Evolutionary conservation across 2,329 filamentous ascomycete genomes (phyloP).

Genomic region (Fusarium illudens): DNA sequence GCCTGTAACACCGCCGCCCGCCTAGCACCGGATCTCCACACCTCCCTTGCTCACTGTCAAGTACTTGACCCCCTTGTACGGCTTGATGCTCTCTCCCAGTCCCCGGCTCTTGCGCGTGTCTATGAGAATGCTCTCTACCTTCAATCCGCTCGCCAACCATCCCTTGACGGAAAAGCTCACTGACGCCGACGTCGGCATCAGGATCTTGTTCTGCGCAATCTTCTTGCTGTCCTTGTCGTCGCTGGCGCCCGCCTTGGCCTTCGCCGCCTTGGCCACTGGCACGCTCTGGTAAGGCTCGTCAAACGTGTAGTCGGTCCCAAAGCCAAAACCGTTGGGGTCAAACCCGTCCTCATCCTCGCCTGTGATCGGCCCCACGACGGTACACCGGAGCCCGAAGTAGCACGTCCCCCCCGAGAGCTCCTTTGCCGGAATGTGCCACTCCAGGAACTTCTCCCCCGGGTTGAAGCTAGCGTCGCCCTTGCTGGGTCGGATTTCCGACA

Average conservation of each 20-base stretch:
- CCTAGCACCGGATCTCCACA: slow-evolving; percentile 68
- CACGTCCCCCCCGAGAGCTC: slow-evolving; percentile 74
- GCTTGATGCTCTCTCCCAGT: slow-evolving; percentile 85
- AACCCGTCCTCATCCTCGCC: slow-evolving; percentile 59
- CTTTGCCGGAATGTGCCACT: slow-evolving; percentile 85
- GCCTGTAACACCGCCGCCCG: not conserved
- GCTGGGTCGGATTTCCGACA: slow-evolving; percentile 82
- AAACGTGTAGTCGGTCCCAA: slow-evolving; percentile 61
- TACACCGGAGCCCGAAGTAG: slow-evolving; percentile 80
- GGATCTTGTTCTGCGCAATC: slow-evolving; percentile 73
- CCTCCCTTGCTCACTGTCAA: slow-evolving; percentile 76
- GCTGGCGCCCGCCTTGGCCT: slow-evolving; percentile 42
- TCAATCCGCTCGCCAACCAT: slow-evolving; percentile 73
- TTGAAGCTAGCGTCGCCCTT: slow-evolving; percentile 86
- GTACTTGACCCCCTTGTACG: slow-evolving; percentile 99
- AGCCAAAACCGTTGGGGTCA: slow-evolving; percentile 62
- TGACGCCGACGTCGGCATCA: slow-evolving; percentile 82
- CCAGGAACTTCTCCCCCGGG: slow-evolving; percentile 73
- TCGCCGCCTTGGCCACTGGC: slow-evolving; percentile 47
- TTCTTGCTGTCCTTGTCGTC: slow-evolving; percentile 63
- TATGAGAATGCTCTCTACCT: slow-evolving; percentile 72
- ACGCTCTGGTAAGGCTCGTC: slow-evolving; percentile 65
- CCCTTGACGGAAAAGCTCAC: slow-evolving; percentile 77
- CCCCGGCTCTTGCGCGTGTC: slow-evolving; percentile 84
- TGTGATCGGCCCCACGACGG: slow-evolving; percentile 72